phyloP scores from a whole-genome alignment of 805 yeast genomes.

The Debaryomyces tyrocola region DNA sequence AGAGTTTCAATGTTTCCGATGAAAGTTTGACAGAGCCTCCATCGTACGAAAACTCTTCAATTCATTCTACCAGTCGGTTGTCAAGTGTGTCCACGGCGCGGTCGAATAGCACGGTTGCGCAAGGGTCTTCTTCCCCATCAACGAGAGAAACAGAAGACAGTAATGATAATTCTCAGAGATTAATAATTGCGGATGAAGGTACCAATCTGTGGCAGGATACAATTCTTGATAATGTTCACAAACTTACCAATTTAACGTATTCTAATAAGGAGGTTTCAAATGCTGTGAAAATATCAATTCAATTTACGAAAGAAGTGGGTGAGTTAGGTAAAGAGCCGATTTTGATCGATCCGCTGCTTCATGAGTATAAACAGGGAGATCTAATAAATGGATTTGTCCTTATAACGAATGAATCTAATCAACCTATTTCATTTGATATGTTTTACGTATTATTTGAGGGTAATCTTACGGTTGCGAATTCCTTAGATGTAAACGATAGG shows the following conservation, averaged over 20 bases:
- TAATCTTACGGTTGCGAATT: constrained; percentile 25
- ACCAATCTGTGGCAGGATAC: constrained; percentile 36
- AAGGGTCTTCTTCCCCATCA: background rate
- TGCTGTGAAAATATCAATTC: constrained; percentile 24
- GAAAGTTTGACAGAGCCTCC: constrained; percentile 19
- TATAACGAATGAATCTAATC: constrained; percentile 40
- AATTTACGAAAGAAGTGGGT: constrained; percentile 37
- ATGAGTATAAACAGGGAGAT: constrained; percentile 69
- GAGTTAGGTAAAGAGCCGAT: constrained; percentile 24
- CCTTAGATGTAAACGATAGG: constrained; percentile 10
- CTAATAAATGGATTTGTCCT: constrained; percentile 55
- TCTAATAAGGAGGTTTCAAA: constrained; percentile 25
- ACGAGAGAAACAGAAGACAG: background rate
- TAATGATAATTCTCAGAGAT: background rate
- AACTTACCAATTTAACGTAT: constrained; percentile 30
- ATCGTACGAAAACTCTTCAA: constrained; percentile 11
- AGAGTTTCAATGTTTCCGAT: constrained; percentile 12
- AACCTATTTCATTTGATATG: constrained; percentile 58
- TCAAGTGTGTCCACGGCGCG: background rate
- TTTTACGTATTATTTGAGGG: constrained; percentile 62
- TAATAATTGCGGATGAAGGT: constrained; percentile 36
- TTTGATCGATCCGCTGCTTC: constrained; percentile 28
- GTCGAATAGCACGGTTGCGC: background rate
- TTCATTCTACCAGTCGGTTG: background rate
- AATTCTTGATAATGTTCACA: constrained; percentile 36